Evolutionary conservation across 257 asterid species (phyloP).

Genomic region (Nicotiana tomentosiformis): DNA sequence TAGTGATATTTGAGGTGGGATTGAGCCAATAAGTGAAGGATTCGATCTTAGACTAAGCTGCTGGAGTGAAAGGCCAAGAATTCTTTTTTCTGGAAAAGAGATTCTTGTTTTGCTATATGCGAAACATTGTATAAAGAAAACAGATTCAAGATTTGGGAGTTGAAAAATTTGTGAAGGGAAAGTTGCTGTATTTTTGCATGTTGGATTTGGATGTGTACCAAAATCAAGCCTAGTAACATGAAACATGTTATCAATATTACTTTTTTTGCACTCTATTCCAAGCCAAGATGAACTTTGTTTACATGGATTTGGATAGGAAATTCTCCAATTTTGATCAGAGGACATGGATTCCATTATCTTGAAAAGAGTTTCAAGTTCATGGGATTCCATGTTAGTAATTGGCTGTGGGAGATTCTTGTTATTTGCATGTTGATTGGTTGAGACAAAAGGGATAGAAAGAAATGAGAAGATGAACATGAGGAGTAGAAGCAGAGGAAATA

Average conservation of each 20-base stretch:
- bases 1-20: constrained; percentile 59
- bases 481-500: constrained; percentile 14
- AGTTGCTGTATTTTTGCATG: constrained; percentile 56
- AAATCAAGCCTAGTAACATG: constrained; percentile 74
- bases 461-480: background rate
- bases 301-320: constrained; percentile 67
- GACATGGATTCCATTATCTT: constrained; percentile 71
- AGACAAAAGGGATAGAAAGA: constrained; percentile 7
- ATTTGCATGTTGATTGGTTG: constrained; percentile 15
- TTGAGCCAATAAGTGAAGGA: constrained; percentile 52
- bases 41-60: constrained; percentile 68
- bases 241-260: background rate
- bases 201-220: constrained; percentile 71
- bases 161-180: constrained; percentile 65
- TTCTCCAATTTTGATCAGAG: constrained; percentile 54
- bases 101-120: constrained; percentile 35
- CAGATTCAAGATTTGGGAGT: constrained; percentile 61
- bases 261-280: constrained; percentile 64
- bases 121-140: constrained; percentile 71
- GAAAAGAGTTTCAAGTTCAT: constrained; percentile 57
- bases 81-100: constrained; percentile 17
- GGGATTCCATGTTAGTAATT: constrained; percentile 34
- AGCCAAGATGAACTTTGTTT: constrained; percentile 57
- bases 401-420: background rate
- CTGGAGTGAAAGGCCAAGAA: constrained; percentile 36